These are phyloP conservation scores for Euclidium syriacum DNA, from an alignment of 345 rosid genomes.

Conservation along the genomic window DNA sequence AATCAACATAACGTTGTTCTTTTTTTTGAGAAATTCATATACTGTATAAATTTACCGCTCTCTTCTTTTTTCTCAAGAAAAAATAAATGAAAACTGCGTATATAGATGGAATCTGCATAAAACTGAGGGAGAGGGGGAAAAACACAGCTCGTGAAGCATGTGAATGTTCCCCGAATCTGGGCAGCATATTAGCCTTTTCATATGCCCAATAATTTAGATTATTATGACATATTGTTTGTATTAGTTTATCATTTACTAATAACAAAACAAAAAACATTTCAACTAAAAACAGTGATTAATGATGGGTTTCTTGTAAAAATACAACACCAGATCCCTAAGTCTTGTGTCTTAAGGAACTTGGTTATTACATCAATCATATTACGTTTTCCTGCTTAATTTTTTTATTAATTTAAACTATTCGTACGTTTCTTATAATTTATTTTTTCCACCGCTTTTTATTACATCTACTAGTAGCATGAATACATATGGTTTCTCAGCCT, in stretches of 20 bases:
- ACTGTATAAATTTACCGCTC: not conserved
- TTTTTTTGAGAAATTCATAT: not conserved
- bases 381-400: slow-evolving; percentile 22
- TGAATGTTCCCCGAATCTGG: slow-evolving; percentile 49
- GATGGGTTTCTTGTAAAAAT: slow-evolving; percentile 37
- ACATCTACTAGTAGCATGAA: not conserved
- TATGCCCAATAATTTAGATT: slow-evolving; percentile 21
- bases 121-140: not conserved
- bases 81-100: not conserved
- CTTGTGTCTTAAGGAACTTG: slow-evolving; percentile 40
- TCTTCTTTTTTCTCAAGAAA: not conserved
- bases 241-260: not conserved
- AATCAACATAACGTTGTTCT: not conserved
- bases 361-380: slow-evolving; percentile 32
- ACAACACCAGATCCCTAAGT: slow-evolving; percentile 27
- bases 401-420: slow-evolving; percentile 1
- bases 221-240: not conserved
- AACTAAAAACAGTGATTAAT: slow-evolving; percentile 19
- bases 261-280: not conserved
- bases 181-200: slow-evolving; percentile 41
- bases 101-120: slow-evolving; percentile 2
- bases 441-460: not conserved
- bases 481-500: too few species aligned
- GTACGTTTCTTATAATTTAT: slow-evolving; percentile 9
- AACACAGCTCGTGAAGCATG: slow-evolving; percentile 39